Evolutionary conservation across 176 grass and related monocot species (phyloP), one percentile per base, ranked within the genome.

Genomic region (Oryza meridionalis): DNA sequence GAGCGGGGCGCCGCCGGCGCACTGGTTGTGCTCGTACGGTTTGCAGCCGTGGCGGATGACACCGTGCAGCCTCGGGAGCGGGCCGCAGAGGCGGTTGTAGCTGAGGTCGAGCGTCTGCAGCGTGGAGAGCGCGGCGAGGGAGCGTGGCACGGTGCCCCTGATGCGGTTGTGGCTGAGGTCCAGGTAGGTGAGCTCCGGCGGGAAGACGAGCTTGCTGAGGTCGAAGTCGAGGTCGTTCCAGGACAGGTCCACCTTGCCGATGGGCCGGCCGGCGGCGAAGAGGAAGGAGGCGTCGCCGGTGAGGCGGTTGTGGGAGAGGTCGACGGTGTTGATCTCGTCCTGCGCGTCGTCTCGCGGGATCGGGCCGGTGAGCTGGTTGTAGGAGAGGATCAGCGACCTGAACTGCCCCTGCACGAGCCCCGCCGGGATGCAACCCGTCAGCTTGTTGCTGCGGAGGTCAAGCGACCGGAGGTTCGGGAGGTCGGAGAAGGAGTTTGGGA

Each of bases 141-240:
- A 97, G 38, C n/a, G 26, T 11, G 91, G 81, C 55, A 97, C 82
- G 26, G 79, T 88, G 27, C 90, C 90, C 6, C 67, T 49, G 73
- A 97, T 94, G 68, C 29, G 75, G 83, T 97, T 97, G 83, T 97
- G 92, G 72, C 88, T 92, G 7, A 97, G 87, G 79, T 97, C 92
- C 64, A 97, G 78, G 86, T 88, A 92, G 4, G 77, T 72, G 14
- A 97, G 81, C 74, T 90, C 80, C 75, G 72, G 67, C n/a, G 94
- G 90, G 86, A 97, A 92, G 16, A 33, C 43, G 1, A 84, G 65
- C 80, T 27, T 72, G 40, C 79, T 92, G 50, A 97, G 67, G 72
- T 97, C 92, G 74, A 97, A 97, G 11, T 88, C 83, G 16, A 97
- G 89, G 89, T 85, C 2, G 88, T 97, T 94, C 87, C 90, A 90